A percentile compares a stretch with the other conserved stretches of the same genome.
These are phyloP conservation scores for Colletotrichum australisinense DNA, from an alignment of 2,329 filamentous ascomycete genomes.

Conservation along the genomic window DNA sequence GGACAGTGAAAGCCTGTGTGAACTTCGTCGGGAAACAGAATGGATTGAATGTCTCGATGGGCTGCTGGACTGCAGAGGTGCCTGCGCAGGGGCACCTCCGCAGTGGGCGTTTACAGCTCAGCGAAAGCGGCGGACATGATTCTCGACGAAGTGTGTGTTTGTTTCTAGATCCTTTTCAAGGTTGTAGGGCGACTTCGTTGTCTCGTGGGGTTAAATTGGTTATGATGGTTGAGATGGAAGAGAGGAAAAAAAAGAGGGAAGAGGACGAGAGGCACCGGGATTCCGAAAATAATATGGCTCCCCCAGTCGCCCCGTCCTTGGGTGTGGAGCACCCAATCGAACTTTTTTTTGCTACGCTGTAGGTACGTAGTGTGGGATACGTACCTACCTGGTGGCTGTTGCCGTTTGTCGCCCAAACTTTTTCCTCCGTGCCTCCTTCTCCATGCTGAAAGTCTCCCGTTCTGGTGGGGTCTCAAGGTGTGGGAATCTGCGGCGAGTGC, in stretches of 20 bases:
- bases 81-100: slow-evolving; percentile 61
- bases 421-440: slow-evolving; percentile 40
- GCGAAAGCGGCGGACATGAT: slow-evolving; percentile 79
- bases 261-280: slow-evolving; percentile 40
- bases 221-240: slow-evolving; percentile 47
- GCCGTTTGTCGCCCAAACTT: slow-evolving; percentile 43
- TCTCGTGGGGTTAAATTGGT: slow-evolving; percentile 54
- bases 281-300: slow-evolving; percentile 35
- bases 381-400: neutral
- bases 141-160: slow-evolving; percentile 75
- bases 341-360: slow-evolving; percentile 10
- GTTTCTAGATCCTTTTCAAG: slow-evolving; percentile 43
- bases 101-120: slow-evolving; percentile 94
- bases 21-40: slow-evolving; percentile 72
- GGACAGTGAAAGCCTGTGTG: slow-evolving; percentile 64
- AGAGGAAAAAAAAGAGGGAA: slow-evolving; percentile 41
- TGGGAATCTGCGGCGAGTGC: slow-evolving; percentile 1
- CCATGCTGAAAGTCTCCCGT: neutral
- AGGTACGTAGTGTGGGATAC: too few relatives aligned
- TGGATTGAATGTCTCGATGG: slow-evolving; percentile 76
- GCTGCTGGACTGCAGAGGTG: slow-evolving; percentile 86
- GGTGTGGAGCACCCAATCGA: slow-evolving; percentile 27
- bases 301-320: slow-evolving; percentile 5
- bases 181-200: slow-evolving; percentile 71
- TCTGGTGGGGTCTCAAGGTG: slow-evolving; percentile 12